Conservation (phyloP, 1,284 basidiomycete genomes). For the Ceratobasidium sp. region DNA sequence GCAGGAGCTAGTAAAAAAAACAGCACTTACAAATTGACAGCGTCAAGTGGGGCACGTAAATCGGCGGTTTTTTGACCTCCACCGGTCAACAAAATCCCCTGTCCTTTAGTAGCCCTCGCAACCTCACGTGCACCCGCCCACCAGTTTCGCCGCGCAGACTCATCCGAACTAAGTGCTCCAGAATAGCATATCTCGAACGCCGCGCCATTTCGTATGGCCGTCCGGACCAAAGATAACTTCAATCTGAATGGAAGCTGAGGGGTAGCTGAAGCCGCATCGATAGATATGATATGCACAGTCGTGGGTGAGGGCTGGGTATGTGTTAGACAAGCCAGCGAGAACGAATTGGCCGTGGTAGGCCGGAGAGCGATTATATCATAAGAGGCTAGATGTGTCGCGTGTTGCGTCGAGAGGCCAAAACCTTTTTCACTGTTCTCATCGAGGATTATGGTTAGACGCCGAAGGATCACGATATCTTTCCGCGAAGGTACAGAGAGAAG, state of each 20-base stretch:
- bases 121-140: constrained; percentile 82
- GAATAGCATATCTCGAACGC: constrained; percentile 86
- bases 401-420: constrained; percentile 77
- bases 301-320: constrained; percentile 82
- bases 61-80: constrained; percentile 70
- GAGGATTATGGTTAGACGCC: constrained; percentile 76
- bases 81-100: constrained; percentile 75
- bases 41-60: constrained; percentile 75
- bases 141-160: constrained; percentile 77
- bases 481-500: constrained; percentile 68
- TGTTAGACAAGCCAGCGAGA: constrained; percentile 83
- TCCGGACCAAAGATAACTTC: constrained; percentile 83
- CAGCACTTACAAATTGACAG: constrained; percentile 75
- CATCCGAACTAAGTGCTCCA: constrained; percentile 73
- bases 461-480: constrained; percentile 71
- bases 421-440: constrained; percentile 85
- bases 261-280: constrained; percentile 75
- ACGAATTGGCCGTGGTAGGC: constrained; percentile 77
- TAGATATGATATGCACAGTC: constrained; percentile 83
- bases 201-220: constrained; percentile 84
- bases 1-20: background rate
- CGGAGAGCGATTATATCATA: constrained; percentile 83
- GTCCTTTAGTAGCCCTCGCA: constrained; percentile 80
- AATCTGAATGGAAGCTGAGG: constrained; percentile 84
- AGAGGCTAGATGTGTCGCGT: constrained; percentile 66